Evolutionary conservation across 176 grass and related monocot species (phyloP).

Genomic region (Cocos nucifera): DNA sequence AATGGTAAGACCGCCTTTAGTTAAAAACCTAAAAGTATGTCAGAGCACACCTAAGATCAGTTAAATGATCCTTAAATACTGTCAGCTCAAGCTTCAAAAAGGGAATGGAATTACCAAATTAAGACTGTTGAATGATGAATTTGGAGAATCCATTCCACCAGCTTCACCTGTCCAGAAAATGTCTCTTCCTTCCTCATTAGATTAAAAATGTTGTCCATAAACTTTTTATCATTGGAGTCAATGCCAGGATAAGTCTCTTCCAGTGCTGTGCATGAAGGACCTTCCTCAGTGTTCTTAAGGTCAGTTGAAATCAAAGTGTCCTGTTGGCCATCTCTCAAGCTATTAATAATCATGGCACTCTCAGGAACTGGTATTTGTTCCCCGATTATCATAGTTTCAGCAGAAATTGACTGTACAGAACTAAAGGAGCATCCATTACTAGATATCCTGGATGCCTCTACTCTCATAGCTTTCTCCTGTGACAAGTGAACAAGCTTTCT

Average conservation of each 20-base stretch:
- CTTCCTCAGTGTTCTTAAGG: slow-evolving; percentile 25
- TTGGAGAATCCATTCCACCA: slow-evolving; percentile 84
- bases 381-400: slow-evolving; percentile 34
- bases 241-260: slow-evolving; percentile 32
- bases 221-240: slow-evolving; percentile 76
- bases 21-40: slow-evolving; percentile 55
- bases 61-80: slow-evolving; percentile 7
- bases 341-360: slow-evolving; percentile 13
- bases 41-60: slow-evolving; percentile 1
- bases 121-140: slow-evolving; percentile 71
- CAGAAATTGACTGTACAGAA: slow-evolving; percentile 25
- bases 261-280: slow-evolving; percentile 23
- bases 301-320: slow-evolving; percentile 22
- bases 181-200: slow-evolving; percentile 79
- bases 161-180: slow-evolving; percentile 79
- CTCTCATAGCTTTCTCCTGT: slow-evolving; percentile 45
- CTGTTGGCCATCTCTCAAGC: slow-evolving; percentile 15
- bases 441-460: slow-evolving; percentile 31
- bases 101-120: slow-evolving; percentile 43
- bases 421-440: slow-evolving; percentile 21
- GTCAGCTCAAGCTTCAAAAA: slow-evolving; percentile 9
- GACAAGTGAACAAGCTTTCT: slow-evolving; percentile 73
- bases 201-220: slow-evolving; percentile 72
- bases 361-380: slow-evolving; percentile 13
- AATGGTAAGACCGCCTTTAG: slow-evolving; percentile 76